phyloP scores from a whole-genome alignment of 257 asterid species.

The Orobanche coerulescens region DNA sequence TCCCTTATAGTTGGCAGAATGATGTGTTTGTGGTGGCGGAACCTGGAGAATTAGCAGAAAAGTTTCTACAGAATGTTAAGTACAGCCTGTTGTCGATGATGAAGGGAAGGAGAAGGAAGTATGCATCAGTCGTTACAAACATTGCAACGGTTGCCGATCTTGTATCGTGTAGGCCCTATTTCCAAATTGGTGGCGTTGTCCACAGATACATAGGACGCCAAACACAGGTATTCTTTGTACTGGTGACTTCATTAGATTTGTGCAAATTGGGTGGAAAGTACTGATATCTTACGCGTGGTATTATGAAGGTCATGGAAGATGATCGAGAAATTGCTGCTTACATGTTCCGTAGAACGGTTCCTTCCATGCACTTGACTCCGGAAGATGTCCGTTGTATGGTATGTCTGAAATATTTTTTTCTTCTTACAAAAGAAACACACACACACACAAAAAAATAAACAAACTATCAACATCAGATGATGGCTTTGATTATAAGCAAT shows the following conservation, averaged over 20 bases:
- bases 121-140: conserved; percentile 53
- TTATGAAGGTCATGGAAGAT: conserved; percentile 91
- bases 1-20: conserved; percentile 78
- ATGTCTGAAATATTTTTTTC: conserved; percentile 27
- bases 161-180: conserved; percentile 77
- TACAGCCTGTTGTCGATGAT: conserved; percentile 68
- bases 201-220: conserved; percentile 98
- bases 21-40: conserved; percentile 99
- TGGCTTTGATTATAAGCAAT: conserved; percentile 4
- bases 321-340: conserved; percentile 94
- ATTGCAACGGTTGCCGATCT: conserved; percentile 78
- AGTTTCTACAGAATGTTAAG: conserved; percentile 81
- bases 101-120: conserved; percentile 73
- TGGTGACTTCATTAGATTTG: conserved; percentile 14
- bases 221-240: conserved; percentile 57
- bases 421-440: too few species aligned
- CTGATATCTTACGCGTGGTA: conserved; percentile 19
- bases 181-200: conserved; percentile 95
- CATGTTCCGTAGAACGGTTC: conserved; percentile 99
- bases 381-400: conserved; percentile 97
- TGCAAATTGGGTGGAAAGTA: conserved; percentile 12
- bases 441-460: too few species aligned
- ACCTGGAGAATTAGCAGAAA: conserved; percentile 93
- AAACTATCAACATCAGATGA: neutral
- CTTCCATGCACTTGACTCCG: conserved; percentile 72